These are phyloP conservation scores for Cephaloascus albidus DNA, from an alignment of 805 yeast genomes.

Conservation along the genomic window DNA sequence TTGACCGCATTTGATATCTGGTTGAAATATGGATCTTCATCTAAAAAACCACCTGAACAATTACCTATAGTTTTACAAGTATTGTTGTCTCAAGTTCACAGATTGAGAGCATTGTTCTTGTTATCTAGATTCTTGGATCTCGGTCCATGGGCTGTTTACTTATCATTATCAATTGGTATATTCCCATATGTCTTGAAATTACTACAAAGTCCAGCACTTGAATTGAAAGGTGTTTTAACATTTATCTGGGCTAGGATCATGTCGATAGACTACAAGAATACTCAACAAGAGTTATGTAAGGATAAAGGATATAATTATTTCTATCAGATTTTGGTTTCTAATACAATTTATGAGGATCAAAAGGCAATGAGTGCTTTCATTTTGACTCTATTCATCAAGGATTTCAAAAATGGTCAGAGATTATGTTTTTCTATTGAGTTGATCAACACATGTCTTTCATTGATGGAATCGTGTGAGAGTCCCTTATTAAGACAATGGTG, in stretches of 20 bases:
- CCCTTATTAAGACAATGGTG: slow-evolving; percentile 94
- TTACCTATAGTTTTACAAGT: slow-evolving; percentile 91
- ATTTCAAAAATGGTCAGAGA: slow-evolving; percentile 71
- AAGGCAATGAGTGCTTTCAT: slow-evolving; percentile 95
- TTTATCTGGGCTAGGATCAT: slow-evolving; percentile 97
- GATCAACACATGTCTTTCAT: slow-evolving; percentile 53
- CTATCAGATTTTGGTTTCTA: slow-evolving; percentile 58
- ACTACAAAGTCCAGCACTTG: slow-evolving; percentile 91
- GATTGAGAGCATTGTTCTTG: slow-evolving; percentile 79
- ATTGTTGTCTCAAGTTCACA: slow-evolving; percentile 84
- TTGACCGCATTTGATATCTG: slow-evolving; percentile 94
- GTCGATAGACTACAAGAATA: slow-evolving; percentile 86
- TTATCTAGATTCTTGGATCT: slow-evolving; percentile 81
- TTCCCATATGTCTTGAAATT: slow-evolving; percentile 90
- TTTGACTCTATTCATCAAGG: slow-evolving; percentile 73
- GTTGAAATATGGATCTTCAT: slow-evolving; percentile 83
- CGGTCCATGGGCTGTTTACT: slow-evolving; percentile 96
- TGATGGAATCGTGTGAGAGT: slow-evolving; percentile 64
- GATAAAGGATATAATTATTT: slow-evolving; percentile 89
- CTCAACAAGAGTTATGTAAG: slow-evolving; percentile 86
- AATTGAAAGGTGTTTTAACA: slow-evolving; percentile 84
- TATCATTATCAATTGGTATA: slow-evolving; percentile 88
- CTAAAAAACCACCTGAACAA: slow-evolving; percentile 88
- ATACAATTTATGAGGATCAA: slow-evolving; percentile 64
- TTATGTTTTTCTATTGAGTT: slow-evolving; percentile 70